Percentiles rank a stretch among this genome's conserved stretches.
Conservation (phyloP, 2,329 filamentous ascomycete genomes). For the Kalmusia sp. region DNA sequence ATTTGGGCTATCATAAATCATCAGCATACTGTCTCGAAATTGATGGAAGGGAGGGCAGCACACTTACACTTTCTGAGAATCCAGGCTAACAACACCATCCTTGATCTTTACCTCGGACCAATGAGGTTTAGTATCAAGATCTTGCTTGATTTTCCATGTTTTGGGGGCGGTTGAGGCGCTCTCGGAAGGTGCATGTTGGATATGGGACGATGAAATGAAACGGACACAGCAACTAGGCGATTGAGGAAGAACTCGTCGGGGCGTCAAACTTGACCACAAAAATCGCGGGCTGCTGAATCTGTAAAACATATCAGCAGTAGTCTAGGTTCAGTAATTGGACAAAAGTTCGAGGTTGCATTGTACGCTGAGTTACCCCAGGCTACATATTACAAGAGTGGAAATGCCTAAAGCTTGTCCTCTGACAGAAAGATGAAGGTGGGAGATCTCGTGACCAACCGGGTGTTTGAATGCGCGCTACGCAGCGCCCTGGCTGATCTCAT, state of each 20-base stretch:
- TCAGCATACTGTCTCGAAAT: neutral
- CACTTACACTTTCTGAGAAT: slow-evolving; percentile 9
- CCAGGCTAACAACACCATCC: slow-evolving; percentile 6
- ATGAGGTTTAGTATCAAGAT: neutral
- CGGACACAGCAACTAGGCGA: neutral
- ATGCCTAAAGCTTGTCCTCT: neutral
- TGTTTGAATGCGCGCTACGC: slow-evolving; percentile 10
- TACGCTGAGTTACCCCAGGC: neutral
- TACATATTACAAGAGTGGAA: neutral
- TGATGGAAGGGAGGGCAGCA: neutral
- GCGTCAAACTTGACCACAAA: neutral
- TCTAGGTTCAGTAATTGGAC: neutral
- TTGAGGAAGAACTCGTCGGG: neutral
- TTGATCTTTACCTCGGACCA: neutral
- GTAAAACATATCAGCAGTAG: neutral
- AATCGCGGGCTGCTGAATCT: neutral
- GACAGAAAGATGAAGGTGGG: neutral
- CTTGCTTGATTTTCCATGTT: neutral
- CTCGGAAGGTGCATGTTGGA: neutral
- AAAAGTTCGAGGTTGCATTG: neutral
- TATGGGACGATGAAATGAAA: neutral
- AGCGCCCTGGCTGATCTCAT: slow-evolving; percentile 3
- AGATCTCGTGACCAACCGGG: slow-evolving; percentile 7
- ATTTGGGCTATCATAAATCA: slow-evolving; percentile 42
- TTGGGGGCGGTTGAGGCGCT: neutral